phyloP scores from a whole-genome alignment of 75 land plant genomes.

The Cupressus sempervirens region DNA sequence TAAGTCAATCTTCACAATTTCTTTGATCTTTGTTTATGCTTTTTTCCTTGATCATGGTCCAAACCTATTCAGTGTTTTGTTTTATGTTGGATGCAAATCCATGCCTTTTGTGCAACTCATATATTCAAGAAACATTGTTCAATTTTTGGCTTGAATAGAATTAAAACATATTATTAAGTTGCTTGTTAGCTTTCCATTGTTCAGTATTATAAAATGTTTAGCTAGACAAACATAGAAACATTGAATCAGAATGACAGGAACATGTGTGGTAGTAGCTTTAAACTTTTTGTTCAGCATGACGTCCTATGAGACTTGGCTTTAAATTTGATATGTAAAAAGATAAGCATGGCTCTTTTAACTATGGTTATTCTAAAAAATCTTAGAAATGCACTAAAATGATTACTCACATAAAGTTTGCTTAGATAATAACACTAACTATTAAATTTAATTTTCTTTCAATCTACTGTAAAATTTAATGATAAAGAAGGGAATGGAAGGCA shows the following conservation, averaged over 20 bases:
- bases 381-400: too few species aligned
- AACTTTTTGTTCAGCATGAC: slow-evolving; percentile 56
- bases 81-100: background rate
- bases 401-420: too few species aligned
- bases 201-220: background rate
- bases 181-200: background rate
- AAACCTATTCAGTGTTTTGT: background rate
- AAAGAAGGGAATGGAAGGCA: too few species aligned
- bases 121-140: background rate
- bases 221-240: background rate
- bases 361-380: too few species aligned
- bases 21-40: background rate
- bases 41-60: background rate
- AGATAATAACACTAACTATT: too few species aligned
- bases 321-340: too few species aligned
- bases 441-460: too few species aligned
- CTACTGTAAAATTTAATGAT: too few species aligned
- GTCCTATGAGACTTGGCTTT: slow-evolving; percentile 57
- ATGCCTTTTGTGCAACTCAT: background rate
- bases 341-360: too few species aligned
- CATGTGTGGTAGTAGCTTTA: slow-evolving; percentile 14
- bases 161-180: background rate
- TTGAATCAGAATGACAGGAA: background rate
- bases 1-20: slow-evolving; percentile 3
- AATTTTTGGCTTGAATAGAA: background rate